A percentile compares a stretch with the other conserved stretches of the same genome.
These are phyloP conservation scores for Didymellaceae sp. DNA, from an alignment of 2,329 filamentous ascomycete genomes.

Conservation along the genomic window DNA sequence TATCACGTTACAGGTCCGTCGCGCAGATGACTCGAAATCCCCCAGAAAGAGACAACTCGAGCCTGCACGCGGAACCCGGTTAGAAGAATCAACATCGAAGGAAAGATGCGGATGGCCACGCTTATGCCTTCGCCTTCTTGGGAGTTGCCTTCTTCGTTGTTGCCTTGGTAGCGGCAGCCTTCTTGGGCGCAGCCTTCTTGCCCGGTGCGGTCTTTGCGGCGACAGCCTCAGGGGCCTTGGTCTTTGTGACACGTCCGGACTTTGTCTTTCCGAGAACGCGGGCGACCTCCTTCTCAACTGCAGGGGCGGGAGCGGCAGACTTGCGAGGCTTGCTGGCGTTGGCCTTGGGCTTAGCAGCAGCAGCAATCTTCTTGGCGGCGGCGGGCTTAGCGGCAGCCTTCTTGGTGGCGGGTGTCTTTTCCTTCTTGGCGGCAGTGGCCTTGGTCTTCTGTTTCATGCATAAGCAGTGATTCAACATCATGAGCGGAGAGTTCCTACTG, in stretches of 20 bases:
- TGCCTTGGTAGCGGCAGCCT: constrained; percentile 49
- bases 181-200: constrained; percentile 51
- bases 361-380: constrained; percentile 40
- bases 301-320: constrained; percentile 59
- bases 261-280: constrained; percentile 81
- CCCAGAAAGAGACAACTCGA: constrained; percentile 11
- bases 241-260: constrained; percentile 83
- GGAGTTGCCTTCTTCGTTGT: constrained; percentile 57
- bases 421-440: constrained; percentile 49
- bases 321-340: constrained; percentile 55
- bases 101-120: constrained; percentile 15
- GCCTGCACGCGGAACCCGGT: constrained; percentile 19
- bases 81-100: constrained; percentile 38
- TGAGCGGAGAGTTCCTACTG: constrained; percentile 23
- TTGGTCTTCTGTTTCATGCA: constrained; percentile 32
- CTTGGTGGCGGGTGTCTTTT: constrained; percentile 55
- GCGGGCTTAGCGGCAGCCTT: constrained; percentile 35
- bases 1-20: constrained; percentile 39
- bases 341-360: constrained; percentile 49
- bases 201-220: constrained; percentile 26
- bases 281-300: constrained; percentile 70
- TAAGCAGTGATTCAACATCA: constrained; percentile 21
- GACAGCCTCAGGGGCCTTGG: constrained; percentile 55
- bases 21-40: constrained; percentile 4
- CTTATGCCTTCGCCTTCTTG: constrained; percentile 55